Percentiles rank a stretch among this genome's conserved stretches.
These are phyloP conservation scores for Parasitella parasitica DNA, from an alignment of 371 early-diverging fungal genomes.

Conservation along the genomic window DNA sequence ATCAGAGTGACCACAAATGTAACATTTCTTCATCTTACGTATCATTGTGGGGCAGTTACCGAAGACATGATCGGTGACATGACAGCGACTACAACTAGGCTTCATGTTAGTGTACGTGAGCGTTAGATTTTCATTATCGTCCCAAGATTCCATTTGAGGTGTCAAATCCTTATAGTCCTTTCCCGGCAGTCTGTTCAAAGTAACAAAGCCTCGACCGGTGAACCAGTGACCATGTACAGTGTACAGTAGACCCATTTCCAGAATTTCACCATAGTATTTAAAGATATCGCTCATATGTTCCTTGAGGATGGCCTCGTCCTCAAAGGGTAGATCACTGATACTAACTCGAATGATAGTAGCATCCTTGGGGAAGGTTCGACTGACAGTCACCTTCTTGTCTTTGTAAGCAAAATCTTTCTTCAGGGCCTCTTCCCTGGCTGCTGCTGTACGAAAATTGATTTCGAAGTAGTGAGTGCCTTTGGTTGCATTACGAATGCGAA, in stretches of 20 bases:
- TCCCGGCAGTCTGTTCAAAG: background rate
- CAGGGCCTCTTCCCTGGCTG: background rate
- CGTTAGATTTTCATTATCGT: background rate
- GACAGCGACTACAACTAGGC: background rate
- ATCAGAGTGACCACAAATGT: background rate
- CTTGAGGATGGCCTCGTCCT: background rate
- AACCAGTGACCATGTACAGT: background rate
- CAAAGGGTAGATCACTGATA: background rate
- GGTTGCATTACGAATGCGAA: background rate
- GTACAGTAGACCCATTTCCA: background rate
- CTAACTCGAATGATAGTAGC: background rate
- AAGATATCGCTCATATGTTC: background rate
- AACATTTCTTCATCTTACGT: background rate
- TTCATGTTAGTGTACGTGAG: background rate
- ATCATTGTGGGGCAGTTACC: background rate
- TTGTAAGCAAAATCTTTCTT: background rate
- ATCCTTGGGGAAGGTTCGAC: background rate
- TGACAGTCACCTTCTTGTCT: background rate
- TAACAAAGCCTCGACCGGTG: background rate
- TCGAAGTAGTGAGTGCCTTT: background rate
- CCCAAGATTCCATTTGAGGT: background rate
- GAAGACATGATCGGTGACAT: background rate
- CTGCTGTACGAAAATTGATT: background rate
- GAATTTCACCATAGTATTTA: background rate
- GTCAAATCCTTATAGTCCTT: background rate